These are phyloP conservation scores for Xylaria telfairii DNA, from an alignment of 495 filamentous ascomycete species.

Conservation along the genomic window DNA sequence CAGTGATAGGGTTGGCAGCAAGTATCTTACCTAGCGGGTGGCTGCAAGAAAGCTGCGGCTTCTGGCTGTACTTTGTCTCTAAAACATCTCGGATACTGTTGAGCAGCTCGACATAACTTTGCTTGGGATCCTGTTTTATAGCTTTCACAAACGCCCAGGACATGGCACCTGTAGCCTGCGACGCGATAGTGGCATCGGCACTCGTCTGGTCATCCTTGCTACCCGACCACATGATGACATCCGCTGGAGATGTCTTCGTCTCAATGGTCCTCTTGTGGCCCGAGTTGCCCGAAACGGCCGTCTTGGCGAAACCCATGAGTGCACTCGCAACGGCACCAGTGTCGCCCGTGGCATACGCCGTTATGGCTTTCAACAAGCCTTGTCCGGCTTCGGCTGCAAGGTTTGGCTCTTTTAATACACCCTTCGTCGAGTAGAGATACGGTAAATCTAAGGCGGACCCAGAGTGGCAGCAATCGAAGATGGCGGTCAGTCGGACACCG, in stretches of 20 bases:
- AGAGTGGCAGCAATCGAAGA: constrained; percentile 98
- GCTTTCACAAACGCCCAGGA: constrained; percentile 92
- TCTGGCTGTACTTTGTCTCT: constrained; percentile 85
- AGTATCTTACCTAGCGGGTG: constrained; percentile 82
- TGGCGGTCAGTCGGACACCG: constrained; percentile 90
- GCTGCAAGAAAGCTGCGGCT: constrained; percentile 95
- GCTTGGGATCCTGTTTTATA: constrained; percentile 90
- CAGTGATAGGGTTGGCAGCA: constrained; percentile 23
- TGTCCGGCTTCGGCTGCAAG: constrained; percentile 94
- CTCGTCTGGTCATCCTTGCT: constrained; percentile 94
- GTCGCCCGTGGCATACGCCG: constrained; percentile 84
- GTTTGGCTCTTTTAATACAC: constrained; percentile 97
- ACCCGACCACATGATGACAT: constrained; percentile 97
- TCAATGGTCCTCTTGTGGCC: constrained; percentile 78
- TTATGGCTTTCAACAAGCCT: constrained; percentile 83
- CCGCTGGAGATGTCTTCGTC: constrained; percentile 95
- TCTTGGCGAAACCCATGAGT: constrained; percentile 82
- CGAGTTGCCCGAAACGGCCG: constrained; percentile 84
- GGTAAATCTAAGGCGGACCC: constrained; percentile 95
- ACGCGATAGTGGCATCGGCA: constrained; percentile 67
- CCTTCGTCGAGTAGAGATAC: constrained; percentile 94
- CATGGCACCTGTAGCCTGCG: constrained; percentile 96
- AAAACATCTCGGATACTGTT: constrained; percentile 94
- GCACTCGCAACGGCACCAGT: constrained; percentile 74
- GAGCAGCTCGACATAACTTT: constrained; percentile 92